Base-by-base conservation (phyloP, 2,329 filamentous ascomycete genomes). In the Diaporthe australafricana region DNA sequence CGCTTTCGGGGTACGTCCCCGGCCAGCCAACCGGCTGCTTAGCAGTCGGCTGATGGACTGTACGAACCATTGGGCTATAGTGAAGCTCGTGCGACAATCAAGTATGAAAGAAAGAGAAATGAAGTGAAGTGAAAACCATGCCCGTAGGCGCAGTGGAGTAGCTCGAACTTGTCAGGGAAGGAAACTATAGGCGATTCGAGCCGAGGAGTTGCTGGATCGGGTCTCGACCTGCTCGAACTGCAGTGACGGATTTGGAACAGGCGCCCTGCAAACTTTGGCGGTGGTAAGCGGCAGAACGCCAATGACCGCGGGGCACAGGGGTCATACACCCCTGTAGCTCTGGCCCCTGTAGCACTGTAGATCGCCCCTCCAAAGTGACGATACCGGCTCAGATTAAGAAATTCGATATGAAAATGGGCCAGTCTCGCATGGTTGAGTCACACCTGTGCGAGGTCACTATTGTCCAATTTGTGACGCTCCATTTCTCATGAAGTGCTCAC, bases 211-310 rank as follows among this genome's bases (percentile, higher is more conserved):
- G 22, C 5, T 22, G 42, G 20, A 20, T 25, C 30, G 1, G 32
- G 17, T 25, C 22, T 50, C 42, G 56, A 22, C n/a, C 5, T 32
- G 17, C 11, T 45, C 38, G 45, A 52, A 47, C 40, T 7, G 14
- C 17, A 32, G 50, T 38, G 45, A 38, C 42, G 32, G 42, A 27
- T 12, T 60, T 27, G 22, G 9, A 56, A 45, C 52, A 42, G 20
- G 30, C 25, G 50, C 62, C 69, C 55, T 40, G 17, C 52, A 77
- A 77, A 74, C 62, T 72, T 76, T 77, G 74, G 78, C 78, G 77
- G 79, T 78, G 74, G 74, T 50, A 27, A 2, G 27, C 38, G 78
- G 79, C 79, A 79, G 73, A 78, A 79, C 71, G 25, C 35, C 57
- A 17, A 50, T 22, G 32, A 38, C 35, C 47, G 68, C 68, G 68